Evolutionary conservation across 768 basidiomycete genomes (phyloP).

Genomic region (Tulasnella sp.): DNA sequence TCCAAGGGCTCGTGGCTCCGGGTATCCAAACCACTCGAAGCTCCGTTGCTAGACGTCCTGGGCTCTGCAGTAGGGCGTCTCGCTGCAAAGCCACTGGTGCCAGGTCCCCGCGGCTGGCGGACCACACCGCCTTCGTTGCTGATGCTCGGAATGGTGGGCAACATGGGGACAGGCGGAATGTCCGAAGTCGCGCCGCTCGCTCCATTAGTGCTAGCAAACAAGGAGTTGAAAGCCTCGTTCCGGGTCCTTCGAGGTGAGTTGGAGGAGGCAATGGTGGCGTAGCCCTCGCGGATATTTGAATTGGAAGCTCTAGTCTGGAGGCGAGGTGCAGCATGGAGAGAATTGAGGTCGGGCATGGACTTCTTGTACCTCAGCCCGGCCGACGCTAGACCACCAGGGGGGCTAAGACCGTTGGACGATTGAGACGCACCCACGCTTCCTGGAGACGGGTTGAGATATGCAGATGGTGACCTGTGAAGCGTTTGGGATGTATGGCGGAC

Average conservation of each 20-base stretch:
- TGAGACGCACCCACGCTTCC: not conserved
- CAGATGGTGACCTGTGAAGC: slow-evolving; percentile 78
- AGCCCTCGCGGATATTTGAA: slow-evolving; percentile 84
- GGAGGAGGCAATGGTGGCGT: slow-evolving; percentile 70
- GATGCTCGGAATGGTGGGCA: slow-evolving; percentile 57
- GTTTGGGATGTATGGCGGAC: slow-evolving; percentile 56
- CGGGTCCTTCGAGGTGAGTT: slow-evolving; percentile 73
- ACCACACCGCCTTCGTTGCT: slow-evolving; percentile 61
- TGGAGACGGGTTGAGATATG: slow-evolving; percentile 65
- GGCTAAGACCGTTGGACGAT: slow-evolving; percentile 35
- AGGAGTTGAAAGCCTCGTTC: slow-evolving; percentile 65
- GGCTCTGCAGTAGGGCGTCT: slow-evolving; percentile 47
- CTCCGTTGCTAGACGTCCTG: slow-evolving; percentile 55
- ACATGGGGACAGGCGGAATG: slow-evolving; percentile 74
- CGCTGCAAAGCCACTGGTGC: slow-evolving; percentile 64
- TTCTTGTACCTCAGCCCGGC: slow-evolving; percentile 84
- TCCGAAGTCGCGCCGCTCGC: slow-evolving; percentile 48
- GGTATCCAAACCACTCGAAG: slow-evolving; percentile 72
- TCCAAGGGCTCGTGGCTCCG: slow-evolving; percentile 86
- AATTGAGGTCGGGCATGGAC: slow-evolving; percentile 96
- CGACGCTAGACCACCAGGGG: slow-evolving; percentile 43
- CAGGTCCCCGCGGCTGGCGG: slow-evolving; percentile 85
- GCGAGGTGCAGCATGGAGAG: slow-evolving; percentile 73
- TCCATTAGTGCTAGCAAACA: slow-evolving; percentile 62
- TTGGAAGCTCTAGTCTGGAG: slow-evolving; percentile 81